phyloP scores from a whole-genome alignment of 352 stramenopile genomes.

The Elongisporangium undulatum region DNA sequence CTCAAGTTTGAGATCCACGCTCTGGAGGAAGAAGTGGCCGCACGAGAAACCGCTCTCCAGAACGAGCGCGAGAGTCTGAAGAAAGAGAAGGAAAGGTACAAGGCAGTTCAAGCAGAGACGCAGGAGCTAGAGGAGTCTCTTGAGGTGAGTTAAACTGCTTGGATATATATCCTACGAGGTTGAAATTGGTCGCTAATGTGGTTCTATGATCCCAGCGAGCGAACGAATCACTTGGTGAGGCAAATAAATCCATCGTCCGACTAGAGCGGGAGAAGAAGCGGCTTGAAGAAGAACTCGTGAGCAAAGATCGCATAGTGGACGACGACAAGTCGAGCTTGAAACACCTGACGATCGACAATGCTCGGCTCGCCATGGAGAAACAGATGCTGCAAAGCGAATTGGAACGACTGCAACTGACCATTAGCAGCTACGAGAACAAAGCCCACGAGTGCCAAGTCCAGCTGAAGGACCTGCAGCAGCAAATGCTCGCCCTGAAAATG shows the following conservation, averaged over 20 bases:
- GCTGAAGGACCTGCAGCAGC: constrained; percentile 35
- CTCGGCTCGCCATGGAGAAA: constrained; percentile 23
- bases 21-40: constrained; percentile 16
- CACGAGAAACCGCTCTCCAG: constrained; percentile 13
- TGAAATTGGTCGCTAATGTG: too few relatives aligned
- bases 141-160: constrained; percentile 2
- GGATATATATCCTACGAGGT: not conserved
- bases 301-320: constrained; percentile 1
- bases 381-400: constrained; percentile 12
- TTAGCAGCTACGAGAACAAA: constrained; percentile 16
- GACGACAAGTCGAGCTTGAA: constrained; percentile 6
- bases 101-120: constrained; percentile 6
- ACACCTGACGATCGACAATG: constrained; percentile 9
- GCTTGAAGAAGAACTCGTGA: constrained; percentile 11
- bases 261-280: constrained; percentile 20
- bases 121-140: constrained; percentile 10
- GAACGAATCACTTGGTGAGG: constrained; percentile 8
- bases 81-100: constrained; percentile 5
- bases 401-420: constrained; percentile 12
- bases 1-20: constrained; percentile 19
- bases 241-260: constrained; percentile 9
- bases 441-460: constrained; percentile 22
- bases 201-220: constrained; percentile 14
- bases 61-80: constrained; percentile 3
- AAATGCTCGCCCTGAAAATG: constrained; percentile 53